Conservation (phyloP, 2,329 filamentous ascomycete genomes). For the Purpureocillium takamizusanense region DNA sequence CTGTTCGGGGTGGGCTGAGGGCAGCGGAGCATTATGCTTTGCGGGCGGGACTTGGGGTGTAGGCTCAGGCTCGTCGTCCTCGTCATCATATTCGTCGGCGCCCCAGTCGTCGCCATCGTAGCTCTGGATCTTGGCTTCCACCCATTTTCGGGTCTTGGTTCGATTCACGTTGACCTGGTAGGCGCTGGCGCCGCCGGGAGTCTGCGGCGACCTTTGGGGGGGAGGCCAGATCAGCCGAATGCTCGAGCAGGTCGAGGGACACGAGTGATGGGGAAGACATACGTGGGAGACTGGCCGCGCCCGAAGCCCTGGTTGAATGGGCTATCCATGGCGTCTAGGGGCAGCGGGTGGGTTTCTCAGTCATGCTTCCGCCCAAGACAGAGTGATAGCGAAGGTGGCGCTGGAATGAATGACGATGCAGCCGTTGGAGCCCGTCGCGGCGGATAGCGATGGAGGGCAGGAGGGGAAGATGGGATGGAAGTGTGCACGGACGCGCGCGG, state of each 20-base stretch:
- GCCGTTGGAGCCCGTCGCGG: background rate
- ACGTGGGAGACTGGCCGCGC: slow-evolving; percentile 18
- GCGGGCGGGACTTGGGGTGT: slow-evolving; percentile 13
- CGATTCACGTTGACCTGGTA: slow-evolving; percentile 85
- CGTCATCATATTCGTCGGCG: slow-evolving; percentile 56
- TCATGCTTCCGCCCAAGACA: slow-evolving; percentile 2
- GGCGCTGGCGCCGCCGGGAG: slow-evolving; percentile 21
- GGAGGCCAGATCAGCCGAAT: slow-evolving; percentile 7
- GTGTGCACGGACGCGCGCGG: no score
- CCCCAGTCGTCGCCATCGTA: slow-evolving; percentile 97
- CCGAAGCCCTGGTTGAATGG: slow-evolving; percentile 18
- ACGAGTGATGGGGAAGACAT: slow-evolving; percentile 5
- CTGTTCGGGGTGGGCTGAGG: slow-evolving; percentile 1
- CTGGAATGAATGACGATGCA: background rate
- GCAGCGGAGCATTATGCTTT: background rate
- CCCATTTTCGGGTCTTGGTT: slow-evolving; percentile 89
- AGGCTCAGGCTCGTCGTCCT: slow-evolving; percentile 34
- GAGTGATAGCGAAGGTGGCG: background rate
- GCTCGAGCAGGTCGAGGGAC: background rate
- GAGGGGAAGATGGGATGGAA: background rate
- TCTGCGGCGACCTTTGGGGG: slow-evolving; percentile 17
- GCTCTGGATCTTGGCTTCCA: slow-evolving; percentile 74
- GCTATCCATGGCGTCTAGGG: slow-evolving; percentile 16
- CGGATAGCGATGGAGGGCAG: background rate
- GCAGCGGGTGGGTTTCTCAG: background rate